Evolutionary conservation across 2,329 filamentous ascomycete species (phyloP).

Genomic region (Xylariaceae sp.): DNA sequence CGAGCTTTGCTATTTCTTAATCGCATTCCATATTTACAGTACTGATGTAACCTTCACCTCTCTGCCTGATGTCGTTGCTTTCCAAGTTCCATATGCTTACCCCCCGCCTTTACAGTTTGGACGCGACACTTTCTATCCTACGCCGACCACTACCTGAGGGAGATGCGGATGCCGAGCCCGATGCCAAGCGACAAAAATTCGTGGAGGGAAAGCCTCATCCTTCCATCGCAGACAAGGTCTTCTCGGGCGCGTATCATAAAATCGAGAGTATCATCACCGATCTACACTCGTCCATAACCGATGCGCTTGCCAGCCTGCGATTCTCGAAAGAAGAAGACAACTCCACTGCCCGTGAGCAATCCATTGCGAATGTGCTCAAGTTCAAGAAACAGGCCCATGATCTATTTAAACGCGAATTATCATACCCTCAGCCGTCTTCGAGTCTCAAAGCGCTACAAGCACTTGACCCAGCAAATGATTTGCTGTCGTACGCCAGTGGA

Average conservation of each 20-base stretch:
- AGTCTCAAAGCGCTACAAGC: constrained; percentile 32
- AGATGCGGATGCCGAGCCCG: constrained; percentile 44
- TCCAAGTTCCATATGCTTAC: background rate
- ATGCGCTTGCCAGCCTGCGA: constrained; percentile 43
- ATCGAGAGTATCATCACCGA: constrained; percentile 62
- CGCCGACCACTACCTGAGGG: constrained; percentile 45
- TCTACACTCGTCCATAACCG: constrained; percentile 43
- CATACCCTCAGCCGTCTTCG: constrained; percentile 40
- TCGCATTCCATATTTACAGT: background rate
- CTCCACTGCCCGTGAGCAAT: constrained; percentile 28
- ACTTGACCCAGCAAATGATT: constrained; percentile 35
- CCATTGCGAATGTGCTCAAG: constrained; percentile 41
- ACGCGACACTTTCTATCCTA: constrained; percentile 49
- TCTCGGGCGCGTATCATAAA: constrained; percentile 47
- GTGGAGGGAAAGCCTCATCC: constrained; percentile 36
- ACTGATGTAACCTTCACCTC: no score
- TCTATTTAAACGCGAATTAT: constrained; percentile 56
- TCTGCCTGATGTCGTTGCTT: background rate
- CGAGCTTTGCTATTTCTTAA: constrained; percentile 3
- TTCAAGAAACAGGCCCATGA: constrained; percentile 60
- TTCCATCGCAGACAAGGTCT: constrained; percentile 51
- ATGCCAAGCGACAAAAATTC: constrained; percentile 56
- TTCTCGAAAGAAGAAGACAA: constrained; percentile 19
- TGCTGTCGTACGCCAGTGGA: constrained; percentile 37
- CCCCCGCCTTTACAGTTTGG: constrained; percentile 40